Evolutionary conservation across 169 alveolate genomes (phyloP).

Genomic region (Eimeria brunetti): DNA sequence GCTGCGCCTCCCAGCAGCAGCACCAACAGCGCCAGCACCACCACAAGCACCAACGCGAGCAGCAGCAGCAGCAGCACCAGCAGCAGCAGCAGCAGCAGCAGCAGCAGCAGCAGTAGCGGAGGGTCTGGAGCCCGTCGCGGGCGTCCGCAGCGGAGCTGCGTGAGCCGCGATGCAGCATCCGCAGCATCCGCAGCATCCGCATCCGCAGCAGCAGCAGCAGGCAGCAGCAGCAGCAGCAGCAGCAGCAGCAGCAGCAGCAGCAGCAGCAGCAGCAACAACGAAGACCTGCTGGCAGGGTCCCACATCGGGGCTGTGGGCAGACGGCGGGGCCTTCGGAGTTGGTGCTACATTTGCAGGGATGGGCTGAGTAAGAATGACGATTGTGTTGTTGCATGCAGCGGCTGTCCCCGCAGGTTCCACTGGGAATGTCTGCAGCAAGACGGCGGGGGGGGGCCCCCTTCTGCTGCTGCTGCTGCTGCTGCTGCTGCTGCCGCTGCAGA

Average conservation of each 20-base stretch:
- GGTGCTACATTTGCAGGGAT: constrained; percentile 74
- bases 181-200: neutral
- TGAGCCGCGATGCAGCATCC: too few species aligned
- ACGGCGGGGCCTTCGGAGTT: constrained; percentile 58
- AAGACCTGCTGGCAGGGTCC: constrained; percentile 29
- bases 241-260: constrained; percentile 29
- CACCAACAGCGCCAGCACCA: too few species aligned
- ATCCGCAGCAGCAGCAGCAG: neutral
- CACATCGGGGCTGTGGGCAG: constrained; percentile 38
- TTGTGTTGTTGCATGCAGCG: constrained; percentile 55
- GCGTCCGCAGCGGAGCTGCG: constrained; percentile 30
- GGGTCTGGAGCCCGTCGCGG: neutral
- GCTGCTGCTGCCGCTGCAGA: too few species aligned
- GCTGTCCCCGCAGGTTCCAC: constrained; percentile 67
- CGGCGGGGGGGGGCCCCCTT: constrained; percentile 22
- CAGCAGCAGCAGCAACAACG: constrained; percentile 12
- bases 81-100: neutral
- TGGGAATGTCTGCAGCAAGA: constrained; percentile 74
- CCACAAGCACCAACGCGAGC: too few species aligned
- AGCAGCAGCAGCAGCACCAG: neutral
- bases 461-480: neutral
- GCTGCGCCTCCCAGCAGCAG: too few species aligned
- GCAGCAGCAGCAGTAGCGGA: constrained; percentile 16
- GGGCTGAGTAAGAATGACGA: constrained; percentile 41
- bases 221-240: constrained; percentile 39